Evolutionary conservation across 805 yeast species (phyloP).

Genomic region (Monosporozyma unispora): DNA sequence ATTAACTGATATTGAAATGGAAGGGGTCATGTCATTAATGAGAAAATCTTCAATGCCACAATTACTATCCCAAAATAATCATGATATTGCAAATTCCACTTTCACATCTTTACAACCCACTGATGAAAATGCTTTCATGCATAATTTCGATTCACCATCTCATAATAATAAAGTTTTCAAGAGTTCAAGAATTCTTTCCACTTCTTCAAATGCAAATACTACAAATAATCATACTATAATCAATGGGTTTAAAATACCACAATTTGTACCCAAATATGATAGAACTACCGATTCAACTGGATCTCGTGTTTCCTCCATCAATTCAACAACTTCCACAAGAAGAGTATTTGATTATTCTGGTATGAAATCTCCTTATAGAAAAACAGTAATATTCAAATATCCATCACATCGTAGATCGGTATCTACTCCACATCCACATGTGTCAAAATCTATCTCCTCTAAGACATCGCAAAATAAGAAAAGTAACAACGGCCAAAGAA

Average conservation of each 20-base stretch:
- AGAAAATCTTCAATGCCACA: constrained; percentile 22
- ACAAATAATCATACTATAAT: constrained; percentile 2
- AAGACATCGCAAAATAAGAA: not conserved
- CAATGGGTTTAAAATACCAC: constrained; percentile 21
- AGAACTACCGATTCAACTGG: not conserved
- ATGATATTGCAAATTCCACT: not conserved
- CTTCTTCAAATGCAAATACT: not conserved
- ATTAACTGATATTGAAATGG: constrained; percentile 63
- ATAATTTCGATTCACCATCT: not conserved
- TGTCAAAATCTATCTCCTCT: not conserved
- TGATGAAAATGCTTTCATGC: not conserved
- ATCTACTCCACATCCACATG: constrained; percentile 1
- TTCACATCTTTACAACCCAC: not conserved
- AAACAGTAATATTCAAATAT: constrained; percentile 28
- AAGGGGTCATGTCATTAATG: constrained; percentile 64
- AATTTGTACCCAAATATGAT: constrained; percentile 31
- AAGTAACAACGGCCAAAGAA: constrained; percentile 9
- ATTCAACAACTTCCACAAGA: constrained; percentile 18
- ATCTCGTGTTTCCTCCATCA: constrained; percentile 5
- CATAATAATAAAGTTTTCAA: not conserved
- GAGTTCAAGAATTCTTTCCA: constrained; percentile 1
- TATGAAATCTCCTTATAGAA: constrained; percentile 32
- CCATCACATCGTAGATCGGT: constrained; percentile 8
- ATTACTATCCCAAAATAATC: not conserved
- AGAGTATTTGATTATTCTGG: constrained; percentile 33